phyloP scores from a whole-genome alignment of 164 flowering plant genomes.

The Kalanchoe fedtschenkoi region DNA sequence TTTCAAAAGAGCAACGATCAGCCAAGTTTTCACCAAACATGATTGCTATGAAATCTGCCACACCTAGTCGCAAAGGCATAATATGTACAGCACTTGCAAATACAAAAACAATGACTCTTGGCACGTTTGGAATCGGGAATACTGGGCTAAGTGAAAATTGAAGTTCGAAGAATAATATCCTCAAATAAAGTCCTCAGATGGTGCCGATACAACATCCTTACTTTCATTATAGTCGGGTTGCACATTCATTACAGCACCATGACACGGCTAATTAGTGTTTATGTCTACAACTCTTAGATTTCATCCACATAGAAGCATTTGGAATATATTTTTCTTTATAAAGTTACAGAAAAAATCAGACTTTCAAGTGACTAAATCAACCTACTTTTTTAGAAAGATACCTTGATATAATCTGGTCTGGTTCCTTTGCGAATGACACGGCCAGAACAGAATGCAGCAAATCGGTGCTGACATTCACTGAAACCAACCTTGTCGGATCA shows the following conservation, averaged over 20 bases:
- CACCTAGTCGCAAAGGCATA: neutral
- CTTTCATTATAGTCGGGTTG: too few species aligned
- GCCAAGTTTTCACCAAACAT: neutral
- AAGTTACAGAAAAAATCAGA: too few species aligned
- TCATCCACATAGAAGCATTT: neutral
- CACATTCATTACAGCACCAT: too few species aligned
- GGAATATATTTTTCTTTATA: neutral
- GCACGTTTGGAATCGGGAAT: too few species aligned
- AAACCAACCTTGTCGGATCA: constrained; percentile 65
- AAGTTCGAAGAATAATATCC: too few species aligned
- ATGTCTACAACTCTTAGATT: too few species aligned
- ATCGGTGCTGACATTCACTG: constrained; percentile 61
- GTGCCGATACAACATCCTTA: too few species aligned
- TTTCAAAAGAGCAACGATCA: constrained; percentile 3
- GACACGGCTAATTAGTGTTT: neutral
- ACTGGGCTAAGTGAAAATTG: too few species aligned
- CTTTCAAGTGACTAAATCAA: neutral
- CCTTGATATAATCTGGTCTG: constrained; percentile 83
- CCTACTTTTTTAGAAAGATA: constrained; percentile 11
- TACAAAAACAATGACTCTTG: too few species aligned
- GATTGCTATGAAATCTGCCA: neutral
- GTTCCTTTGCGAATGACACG: constrained; percentile 89
- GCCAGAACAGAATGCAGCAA: constrained; percentile 77
- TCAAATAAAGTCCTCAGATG: too few species aligned
- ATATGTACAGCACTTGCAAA: too few species aligned